Evolutionary conservation across 768 basidiomycete species (phyloP).

Genomic region (Peribolospora baueri): DNA sequence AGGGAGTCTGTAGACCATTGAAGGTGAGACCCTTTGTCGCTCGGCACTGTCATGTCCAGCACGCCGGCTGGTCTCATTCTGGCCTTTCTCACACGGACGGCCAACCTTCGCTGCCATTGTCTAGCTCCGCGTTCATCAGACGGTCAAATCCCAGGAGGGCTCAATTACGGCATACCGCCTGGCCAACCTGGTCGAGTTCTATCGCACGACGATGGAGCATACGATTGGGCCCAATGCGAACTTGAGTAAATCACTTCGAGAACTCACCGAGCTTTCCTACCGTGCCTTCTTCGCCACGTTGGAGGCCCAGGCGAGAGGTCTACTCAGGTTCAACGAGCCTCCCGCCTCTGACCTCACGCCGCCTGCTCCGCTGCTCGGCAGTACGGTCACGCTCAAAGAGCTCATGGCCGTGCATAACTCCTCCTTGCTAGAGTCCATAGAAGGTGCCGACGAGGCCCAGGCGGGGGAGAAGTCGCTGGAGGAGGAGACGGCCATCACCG

Average conservation of each 20-base stretch:
- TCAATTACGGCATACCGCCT: slow-evolving; percentile 78
- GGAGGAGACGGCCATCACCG: slow-evolving; percentile 17
- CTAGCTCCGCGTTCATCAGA: slow-evolving; percentile 74
- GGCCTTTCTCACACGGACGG: neutral
- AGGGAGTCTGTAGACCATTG: slow-evolving; percentile 65
- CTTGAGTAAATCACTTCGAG: slow-evolving; percentile 31
- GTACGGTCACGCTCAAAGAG: slow-evolving; percentile 60
- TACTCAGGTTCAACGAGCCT: slow-evolving; percentile 27
- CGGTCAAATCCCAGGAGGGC: slow-evolving; percentile 76
- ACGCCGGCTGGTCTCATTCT: too few relatives aligned
- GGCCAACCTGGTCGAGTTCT: slow-evolving; percentile 85
- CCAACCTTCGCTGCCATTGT: neutral
- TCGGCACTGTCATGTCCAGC: neutral
- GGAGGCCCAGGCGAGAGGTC: slow-evolving; percentile 48
- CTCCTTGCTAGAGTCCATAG: slow-evolving; percentile 43
- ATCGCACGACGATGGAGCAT: slow-evolving; percentile 69
- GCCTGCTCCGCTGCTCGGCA: slow-evolving; percentile 54
- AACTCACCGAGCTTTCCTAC: slow-evolving; percentile 57
- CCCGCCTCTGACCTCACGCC: slow-evolving; percentile 44
- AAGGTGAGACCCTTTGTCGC: slow-evolving; percentile 29
- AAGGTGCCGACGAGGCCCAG: slow-evolving; percentile 17
- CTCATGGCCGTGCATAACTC: slow-evolving; percentile 72
- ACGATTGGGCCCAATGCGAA: slow-evolving; percentile 69
- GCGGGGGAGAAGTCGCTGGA: neutral
- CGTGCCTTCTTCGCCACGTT: slow-evolving; percentile 71